Conservation (phyloP, 257 asterid genomes). For the Avicennia marina region DNA sequence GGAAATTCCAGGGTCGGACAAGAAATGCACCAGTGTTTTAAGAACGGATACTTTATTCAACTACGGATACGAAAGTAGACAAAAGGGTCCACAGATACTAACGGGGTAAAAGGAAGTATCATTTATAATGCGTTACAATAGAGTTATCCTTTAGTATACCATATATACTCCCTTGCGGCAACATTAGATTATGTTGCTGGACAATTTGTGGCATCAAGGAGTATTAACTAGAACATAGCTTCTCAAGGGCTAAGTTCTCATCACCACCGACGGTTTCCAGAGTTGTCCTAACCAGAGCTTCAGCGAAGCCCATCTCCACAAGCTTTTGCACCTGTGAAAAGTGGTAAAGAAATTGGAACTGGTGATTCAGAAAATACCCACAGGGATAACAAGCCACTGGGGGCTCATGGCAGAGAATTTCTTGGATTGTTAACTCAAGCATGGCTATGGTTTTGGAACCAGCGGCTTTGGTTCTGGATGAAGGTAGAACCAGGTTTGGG, state of each 20-base stretch:
- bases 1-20: no score
- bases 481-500: no score
- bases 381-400: no score
- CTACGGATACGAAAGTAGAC: no score
- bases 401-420: no score
- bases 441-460: no score
- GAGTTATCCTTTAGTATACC: conserved; percentile 5
- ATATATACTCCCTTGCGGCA: neutral
- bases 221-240: conserved; percentile 69
- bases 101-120: no score
- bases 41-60: no score
- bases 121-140: no score
- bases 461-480: no score
- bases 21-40: no score
- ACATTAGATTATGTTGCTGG: conserved; percentile 1
- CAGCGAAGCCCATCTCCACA: conserved; percentile 96
- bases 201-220: conserved; percentile 6
- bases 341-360: neutral
- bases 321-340: conserved; percentile 75
- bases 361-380: neutral
- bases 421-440: neutral
- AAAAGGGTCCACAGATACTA: no score
- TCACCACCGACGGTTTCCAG: conserved; percentile 80
- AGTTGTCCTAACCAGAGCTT: conserved; percentile 58
- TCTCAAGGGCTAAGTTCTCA: conserved; percentile 94